A percentile compares a stretch with the other conserved stretches of the same genome.
Conservation (phyloP, 2,329 filamentous ascomycete genomes). For the Ramichloridium luteum region DNA sequence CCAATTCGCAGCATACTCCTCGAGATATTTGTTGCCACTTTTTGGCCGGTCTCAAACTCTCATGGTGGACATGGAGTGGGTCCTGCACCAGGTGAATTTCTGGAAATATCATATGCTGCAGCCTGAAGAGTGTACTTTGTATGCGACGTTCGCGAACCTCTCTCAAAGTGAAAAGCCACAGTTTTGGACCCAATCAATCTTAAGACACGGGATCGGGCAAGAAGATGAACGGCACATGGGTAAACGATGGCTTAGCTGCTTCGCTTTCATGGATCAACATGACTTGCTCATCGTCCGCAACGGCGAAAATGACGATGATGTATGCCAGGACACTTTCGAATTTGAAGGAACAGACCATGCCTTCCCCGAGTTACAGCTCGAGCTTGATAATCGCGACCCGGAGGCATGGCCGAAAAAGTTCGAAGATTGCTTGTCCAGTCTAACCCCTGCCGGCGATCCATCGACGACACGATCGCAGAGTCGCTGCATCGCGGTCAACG, state of each 20-base stretch:
- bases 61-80: slow-evolving; percentile 34
- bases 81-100: slow-evolving; percentile 40
- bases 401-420: slow-evolving; percentile 24
- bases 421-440: background rate
- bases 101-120: slow-evolving; percentile 40
- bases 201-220: slow-evolving; percentile 2
- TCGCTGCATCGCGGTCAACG: slow-evolving; percentile 1
- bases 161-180: slow-evolving; percentile 28
- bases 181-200: slow-evolving; percentile 17
- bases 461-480: slow-evolving; percentile 16
- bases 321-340: slow-evolving; percentile 22
- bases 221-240: slow-evolving; percentile 26
- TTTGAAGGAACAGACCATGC: slow-evolving; percentile 18
- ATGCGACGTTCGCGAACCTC: slow-evolving; percentile 26
- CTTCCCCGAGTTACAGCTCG: slow-evolving; percentile 22
- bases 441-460: background rate
- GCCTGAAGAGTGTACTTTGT: slow-evolving; percentile 27
- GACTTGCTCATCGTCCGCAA: slow-evolving; percentile 21
- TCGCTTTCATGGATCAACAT: slow-evolving; percentile 28
- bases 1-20: slow-evolving; percentile 34
- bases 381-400: slow-evolving; percentile 12
- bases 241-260: slow-evolving; percentile 40
- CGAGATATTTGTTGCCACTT: slow-evolving; percentile 25
- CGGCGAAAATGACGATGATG: slow-evolving; percentile 5
- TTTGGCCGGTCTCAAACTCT: slow-evolving; percentile 28